phyloP scores from a whole-genome alignment of 176 grass and related monocot species.

The Metroxylon sagu region DNA sequence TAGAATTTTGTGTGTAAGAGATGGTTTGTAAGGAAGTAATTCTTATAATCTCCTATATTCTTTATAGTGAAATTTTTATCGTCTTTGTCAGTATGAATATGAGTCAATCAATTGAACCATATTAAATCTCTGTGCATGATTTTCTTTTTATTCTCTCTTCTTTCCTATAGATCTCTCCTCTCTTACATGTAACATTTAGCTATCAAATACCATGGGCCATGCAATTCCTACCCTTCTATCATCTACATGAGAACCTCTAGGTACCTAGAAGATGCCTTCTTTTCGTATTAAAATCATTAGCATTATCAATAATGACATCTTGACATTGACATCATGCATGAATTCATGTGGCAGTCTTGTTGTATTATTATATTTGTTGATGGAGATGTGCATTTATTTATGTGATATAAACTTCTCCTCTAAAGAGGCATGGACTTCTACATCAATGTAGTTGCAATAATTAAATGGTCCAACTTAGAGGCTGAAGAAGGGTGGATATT shows the following conservation, averaged over 20 bases:
- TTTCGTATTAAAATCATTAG: background rate
- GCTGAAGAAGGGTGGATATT: constrained; percentile 27
- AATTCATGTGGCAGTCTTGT: background rate
- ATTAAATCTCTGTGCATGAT: too few relatives aligned
- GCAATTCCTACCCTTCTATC: background rate
- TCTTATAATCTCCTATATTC: too few relatives aligned
- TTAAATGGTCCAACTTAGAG: constrained; percentile 37
- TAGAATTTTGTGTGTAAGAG: too few relatives aligned
- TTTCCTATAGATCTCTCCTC: too few relatives aligned
- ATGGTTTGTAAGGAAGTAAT: too few relatives aligned
- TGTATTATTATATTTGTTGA: constrained; percentile 28
- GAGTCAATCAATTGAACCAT: too few relatives aligned
- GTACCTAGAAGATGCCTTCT: constrained; percentile 18
- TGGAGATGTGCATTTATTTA: constrained; percentile 8
- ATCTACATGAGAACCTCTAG: constrained; percentile 19
- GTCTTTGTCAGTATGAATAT: too few relatives aligned
- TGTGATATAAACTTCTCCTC: constrained; percentile 13
- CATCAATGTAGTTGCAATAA: constrained; percentile 32
- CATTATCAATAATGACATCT: constrained; percentile 15
- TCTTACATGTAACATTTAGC: too few relatives aligned
- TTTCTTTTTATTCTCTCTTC: too few relatives aligned
- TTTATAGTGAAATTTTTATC: too few relatives aligned
- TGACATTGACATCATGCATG: constrained; percentile 30
- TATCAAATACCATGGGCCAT: too few relatives aligned
- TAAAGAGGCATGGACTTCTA: constrained; percentile 26